Percentiles rank a stretch among this genome's conserved stretches.
These are phyloP conservation scores for Sclerotinia sclerotiorum DNA, from an alignment of 2,329 filamentous ascomycete species.

Conservation along the genomic window DNA sequence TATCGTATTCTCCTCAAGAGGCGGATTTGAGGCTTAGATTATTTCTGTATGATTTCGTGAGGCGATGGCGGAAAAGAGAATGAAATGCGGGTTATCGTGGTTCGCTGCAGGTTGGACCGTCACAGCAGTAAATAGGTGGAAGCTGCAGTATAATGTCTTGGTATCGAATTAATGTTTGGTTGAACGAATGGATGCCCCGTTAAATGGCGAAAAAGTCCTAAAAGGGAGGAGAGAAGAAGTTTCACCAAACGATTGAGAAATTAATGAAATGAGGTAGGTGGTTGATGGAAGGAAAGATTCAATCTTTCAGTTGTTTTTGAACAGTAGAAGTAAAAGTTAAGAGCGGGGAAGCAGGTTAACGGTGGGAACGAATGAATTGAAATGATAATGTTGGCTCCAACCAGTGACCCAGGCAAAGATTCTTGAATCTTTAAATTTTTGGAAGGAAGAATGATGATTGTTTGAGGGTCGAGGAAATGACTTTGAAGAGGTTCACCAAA, in stretches of 20 bases:
- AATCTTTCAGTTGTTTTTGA: neutral
- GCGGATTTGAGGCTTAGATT: neutral
- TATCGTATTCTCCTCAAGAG: neutral
- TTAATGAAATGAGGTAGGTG: neutral
- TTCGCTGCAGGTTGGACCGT: slow-evolving; percentile 17
- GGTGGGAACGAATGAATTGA: neutral
- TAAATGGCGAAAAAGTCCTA: slow-evolving; percentile 14
- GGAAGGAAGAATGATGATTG: neutral
- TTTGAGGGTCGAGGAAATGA: neutral
- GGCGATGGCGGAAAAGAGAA: slow-evolving; percentile 5
- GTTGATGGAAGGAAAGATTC: slow-evolving; percentile 6
- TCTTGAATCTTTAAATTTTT: neutral
- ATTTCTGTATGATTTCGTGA: slow-evolving; percentile 13
- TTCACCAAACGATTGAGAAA: slow-evolving; percentile 9
- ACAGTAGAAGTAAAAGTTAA: neutral
- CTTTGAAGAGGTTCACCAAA: neutral
- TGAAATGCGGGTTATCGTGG: slow-evolving; percentile 22
- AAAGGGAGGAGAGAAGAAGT: neutral
- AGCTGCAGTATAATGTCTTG: slow-evolving; percentile 20
- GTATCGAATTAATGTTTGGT: slow-evolving; percentile 5
- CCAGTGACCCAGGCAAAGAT: neutral
- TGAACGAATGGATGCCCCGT: slow-evolving; percentile 12
- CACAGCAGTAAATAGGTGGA: slow-evolving; percentile 17
- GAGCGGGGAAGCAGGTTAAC: neutral
- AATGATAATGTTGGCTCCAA: neutral